phyloP scores from a whole-genome alignment of 2,329 filamentous ascomycete genomes.

The Sordariomycetes sp. region DNA sequence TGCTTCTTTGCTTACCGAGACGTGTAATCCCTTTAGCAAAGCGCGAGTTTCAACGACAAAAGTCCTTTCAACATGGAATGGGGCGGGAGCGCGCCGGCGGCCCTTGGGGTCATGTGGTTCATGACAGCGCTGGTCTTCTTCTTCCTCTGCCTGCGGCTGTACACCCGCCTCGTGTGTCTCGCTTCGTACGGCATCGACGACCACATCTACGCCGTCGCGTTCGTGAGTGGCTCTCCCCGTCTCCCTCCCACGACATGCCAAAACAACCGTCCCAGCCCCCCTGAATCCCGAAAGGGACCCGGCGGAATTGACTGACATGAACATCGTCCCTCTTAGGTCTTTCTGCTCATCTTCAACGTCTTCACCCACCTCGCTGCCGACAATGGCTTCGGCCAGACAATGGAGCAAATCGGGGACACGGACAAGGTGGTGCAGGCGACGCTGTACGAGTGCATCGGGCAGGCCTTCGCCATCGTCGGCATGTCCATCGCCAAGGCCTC shows the following conservation, averaged over 20 bases:
- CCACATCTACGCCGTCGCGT: constrained; percentile 19
- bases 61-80: neutral
- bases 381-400: constrained; percentile 22
- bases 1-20: neutral
- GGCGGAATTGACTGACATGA: too few relatives aligned
- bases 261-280: too few relatives aligned
- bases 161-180: constrained; percentile 21
- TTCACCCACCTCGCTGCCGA: constrained; percentile 17
- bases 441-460: constrained; percentile 19
- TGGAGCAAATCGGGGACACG: constrained; percentile 11
- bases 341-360: constrained; percentile 20
- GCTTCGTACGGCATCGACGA: constrained; percentile 20
- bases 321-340: constrained; percentile 5
- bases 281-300: too few relatives aligned
- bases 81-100: neutral
- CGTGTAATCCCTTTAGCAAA: neutral
- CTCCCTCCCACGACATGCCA: neutral
- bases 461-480: constrained; percentile 24
- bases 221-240: neutral
- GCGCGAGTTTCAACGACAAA: neutral
- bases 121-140: constrained; percentile 12
- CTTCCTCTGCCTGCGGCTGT: constrained; percentile 22
- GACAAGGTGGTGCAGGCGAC: constrained; percentile 15
- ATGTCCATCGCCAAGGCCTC: constrained; percentile 27
- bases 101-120: constrained; percentile 15